Base-by-base conservation (phyloP, 306 rosid species). In the Trifolium dubium region DNA sequence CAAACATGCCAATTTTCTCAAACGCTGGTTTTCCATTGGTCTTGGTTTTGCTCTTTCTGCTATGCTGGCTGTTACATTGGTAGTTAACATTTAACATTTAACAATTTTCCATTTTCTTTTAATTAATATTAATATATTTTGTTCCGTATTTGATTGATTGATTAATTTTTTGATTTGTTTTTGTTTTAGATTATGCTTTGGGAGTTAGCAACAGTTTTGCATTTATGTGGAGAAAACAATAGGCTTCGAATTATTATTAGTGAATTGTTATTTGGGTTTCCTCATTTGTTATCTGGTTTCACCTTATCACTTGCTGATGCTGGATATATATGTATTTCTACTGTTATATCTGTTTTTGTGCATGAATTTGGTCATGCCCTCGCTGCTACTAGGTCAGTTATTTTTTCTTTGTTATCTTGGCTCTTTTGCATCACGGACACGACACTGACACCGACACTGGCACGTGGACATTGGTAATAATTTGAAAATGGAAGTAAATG, bases 341-440 rank as follows among this genome's bases (percentile, higher is more conserved):
- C 97, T 40, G 2, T 87, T 73, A 31, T 90, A 39, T 87, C 96
- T n/a, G 90, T 90, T 14, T 49, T 73, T 17, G 81, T 85, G 10
- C 97, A 93, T 37, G 97, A 90, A 75, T 71, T 92, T 71, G 97
- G 97, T 35, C 98, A 92, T 81, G 98, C 96, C 47, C 84, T 85
- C 50, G 83, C 98, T 0, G 98, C 95, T 17, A 80, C 97, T 37
- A 84, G 98, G 98, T 92, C 73, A 75, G 86, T 65, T 74, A 51
- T 74, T 54, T 59, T 63, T 43, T 68, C n/a, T 37, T 73, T 56
- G 17, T 56, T 55, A 2, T 14, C 0, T 8, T 5, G 23, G 23
- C 23, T 23, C 23, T 23, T 23, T 23, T 23, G 23, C 23, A 23
- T 23, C 23, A 23, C 1, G 5, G 2, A 44, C 11, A 14, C 5